Conservation (phyloP, 441 rosid species). For the Eruca vesicaria region DNA sequence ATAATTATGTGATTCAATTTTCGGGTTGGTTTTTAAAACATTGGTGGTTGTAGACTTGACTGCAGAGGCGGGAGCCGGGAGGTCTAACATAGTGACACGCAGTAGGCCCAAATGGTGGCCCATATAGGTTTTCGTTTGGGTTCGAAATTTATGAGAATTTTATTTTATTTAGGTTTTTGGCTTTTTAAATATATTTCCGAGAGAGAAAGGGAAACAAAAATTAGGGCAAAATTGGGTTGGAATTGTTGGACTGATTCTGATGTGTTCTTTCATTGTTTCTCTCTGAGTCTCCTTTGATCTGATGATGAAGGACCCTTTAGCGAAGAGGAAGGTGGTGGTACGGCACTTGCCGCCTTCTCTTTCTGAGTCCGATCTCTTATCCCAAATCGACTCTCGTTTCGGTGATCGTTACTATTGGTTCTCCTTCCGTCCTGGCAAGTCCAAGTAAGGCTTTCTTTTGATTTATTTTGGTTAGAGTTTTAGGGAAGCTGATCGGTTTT, state of each 20-base stretch:
- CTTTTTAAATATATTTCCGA: not conserved
- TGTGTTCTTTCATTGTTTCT: constrained; percentile 23
- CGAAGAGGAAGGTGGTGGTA: constrained; percentile 58
- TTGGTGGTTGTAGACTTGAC: not conserved
- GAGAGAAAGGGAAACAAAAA: constrained; percentile 9
- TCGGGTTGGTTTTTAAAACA: too few species aligned
- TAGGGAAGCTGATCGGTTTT: too few species aligned
- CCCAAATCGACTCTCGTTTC: constrained; percentile 55
- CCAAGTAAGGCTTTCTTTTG: constrained; percentile 34
- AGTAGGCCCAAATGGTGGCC: constrained; percentile 5
- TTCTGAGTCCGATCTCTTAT: constrained; percentile 47
- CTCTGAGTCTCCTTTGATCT: constrained; percentile 12
- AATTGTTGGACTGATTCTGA: constrained; percentile 15
- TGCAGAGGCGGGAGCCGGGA: not conserved
- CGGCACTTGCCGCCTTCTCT: constrained; percentile 73
- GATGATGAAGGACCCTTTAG: constrained; percentile 46
- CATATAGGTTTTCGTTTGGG: not conserved
- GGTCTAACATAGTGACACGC: not conserved
- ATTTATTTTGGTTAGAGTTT: not conserved
- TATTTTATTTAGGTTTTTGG: not conserved
- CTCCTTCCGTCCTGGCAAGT: constrained; percentile 53
- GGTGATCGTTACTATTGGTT: constrained; percentile 55
- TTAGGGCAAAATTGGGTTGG: constrained; percentile 39
- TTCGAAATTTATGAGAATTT: constrained; percentile 12
- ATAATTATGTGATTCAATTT: too few species aligned